Percentiles rank a stretch among this genome's conserved stretches.
phyloP scores from a whole-genome alignment of 2,329 filamentous ascomycete species.

The Fusarium beomiforme region DNA sequence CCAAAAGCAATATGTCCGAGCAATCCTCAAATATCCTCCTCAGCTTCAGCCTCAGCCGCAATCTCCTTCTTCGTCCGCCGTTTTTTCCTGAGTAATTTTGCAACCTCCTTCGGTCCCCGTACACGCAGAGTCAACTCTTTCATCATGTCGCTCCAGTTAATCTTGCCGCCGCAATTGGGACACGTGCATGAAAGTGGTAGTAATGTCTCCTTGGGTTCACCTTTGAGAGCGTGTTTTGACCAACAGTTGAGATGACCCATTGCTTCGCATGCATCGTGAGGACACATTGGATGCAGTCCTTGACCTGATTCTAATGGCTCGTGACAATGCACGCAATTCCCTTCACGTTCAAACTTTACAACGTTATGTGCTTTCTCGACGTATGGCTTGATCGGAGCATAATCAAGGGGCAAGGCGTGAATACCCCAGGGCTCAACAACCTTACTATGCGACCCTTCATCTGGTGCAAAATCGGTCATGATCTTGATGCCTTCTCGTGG shows the following conservation, averaged over 20 bases:
- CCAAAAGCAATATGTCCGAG: not conserved
- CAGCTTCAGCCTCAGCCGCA: slow-evolving; percentile 13
- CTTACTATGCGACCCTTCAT: not conserved
- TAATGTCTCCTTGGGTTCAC: slow-evolving; percentile 55
- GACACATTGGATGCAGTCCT: slow-evolving; percentile 67
- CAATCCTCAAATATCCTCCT: slow-evolving; percentile 9
- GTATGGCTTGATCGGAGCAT: slow-evolving; percentile 62
- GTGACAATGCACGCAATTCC: slow-evolving; percentile 63
- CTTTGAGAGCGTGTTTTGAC: slow-evolving; percentile 60
- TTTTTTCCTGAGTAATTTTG: slow-evolving; percentile 71
- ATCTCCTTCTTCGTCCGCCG: slow-evolving; percentile 43
- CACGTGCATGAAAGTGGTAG: slow-evolving; percentile 77
- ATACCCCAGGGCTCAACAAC: slow-evolving; percentile 56
- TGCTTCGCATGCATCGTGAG: slow-evolving; percentile 62
- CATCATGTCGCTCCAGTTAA: slow-evolving; percentile 82
- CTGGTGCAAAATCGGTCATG: slow-evolving; percentile 62
- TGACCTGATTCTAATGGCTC: slow-evolving; percentile 55
- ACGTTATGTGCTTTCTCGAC: slow-evolving; percentile 65
- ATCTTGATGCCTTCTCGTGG: slow-evolving; percentile 62
- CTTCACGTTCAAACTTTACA: slow-evolving; percentile 66
- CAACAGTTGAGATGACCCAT: slow-evolving; percentile 71
- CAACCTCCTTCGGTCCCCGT: slow-evolving; percentile 75
- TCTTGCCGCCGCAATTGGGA: slow-evolving; percentile 70
- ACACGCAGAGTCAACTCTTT: slow-evolving; percentile 81
- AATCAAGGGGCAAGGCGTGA: slow-evolving; percentile 64